Percentiles rank a stretch among this genome's conserved stretches.
Conservation (phyloP, 257 asterid genomes). For the Solanum ahanhuiri region DNA sequence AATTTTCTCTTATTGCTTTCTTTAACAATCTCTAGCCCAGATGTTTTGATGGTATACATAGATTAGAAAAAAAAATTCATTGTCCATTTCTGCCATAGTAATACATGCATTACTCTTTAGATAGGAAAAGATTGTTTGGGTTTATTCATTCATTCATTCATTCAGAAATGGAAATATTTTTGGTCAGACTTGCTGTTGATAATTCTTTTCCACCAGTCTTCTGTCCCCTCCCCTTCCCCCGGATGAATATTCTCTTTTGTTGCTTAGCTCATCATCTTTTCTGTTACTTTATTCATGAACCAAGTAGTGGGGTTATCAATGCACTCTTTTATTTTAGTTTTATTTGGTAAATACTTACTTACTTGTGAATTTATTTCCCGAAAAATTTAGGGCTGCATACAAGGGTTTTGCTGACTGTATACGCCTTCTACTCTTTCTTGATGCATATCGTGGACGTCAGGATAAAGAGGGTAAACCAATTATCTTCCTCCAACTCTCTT, state of each 20-base stretch:
- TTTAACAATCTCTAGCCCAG: background rate
- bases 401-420: conserved; percentile 96
- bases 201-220: background rate
- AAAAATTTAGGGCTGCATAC: conserved; percentile 85
- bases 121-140: background rate
- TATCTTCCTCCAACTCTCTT: background rate
- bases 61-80: background rate
- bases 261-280: background rate
- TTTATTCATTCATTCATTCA: background rate
- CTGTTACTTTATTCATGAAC: background rate
- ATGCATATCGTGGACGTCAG: conserved; percentile 86
- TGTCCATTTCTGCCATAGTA: too few relatives aligned
- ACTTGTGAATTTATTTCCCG: conserved; percentile 8
- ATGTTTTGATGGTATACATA: background rate
- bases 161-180: background rate
- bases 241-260: background rate
- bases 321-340: conserved; percentile 2
- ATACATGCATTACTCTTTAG: background rate
- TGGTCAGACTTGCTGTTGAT: background rate
- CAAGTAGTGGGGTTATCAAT: background rate
- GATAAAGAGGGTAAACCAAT: conserved; percentile 73
- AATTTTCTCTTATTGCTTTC: background rate
- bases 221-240: background rate
- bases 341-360: background rate
- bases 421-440: conserved; percentile 82